Evolutionary conservation across 2,329 filamentous ascomycete genomes (phyloP).

Genomic region (Periconia digitata): DNA sequence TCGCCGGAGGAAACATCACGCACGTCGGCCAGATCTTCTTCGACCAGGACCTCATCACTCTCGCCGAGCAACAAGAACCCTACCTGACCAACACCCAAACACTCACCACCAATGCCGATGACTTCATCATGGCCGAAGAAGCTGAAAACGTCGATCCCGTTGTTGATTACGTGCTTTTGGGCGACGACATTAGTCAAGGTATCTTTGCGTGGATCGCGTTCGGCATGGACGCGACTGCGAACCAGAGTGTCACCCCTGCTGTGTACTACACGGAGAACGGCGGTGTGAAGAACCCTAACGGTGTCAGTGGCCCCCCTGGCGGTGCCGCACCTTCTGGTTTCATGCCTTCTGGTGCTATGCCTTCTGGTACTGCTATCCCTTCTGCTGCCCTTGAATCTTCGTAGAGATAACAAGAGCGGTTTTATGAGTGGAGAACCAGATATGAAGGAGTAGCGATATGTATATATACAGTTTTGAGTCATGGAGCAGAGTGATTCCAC

Average conservation of each 20-base stretch:
- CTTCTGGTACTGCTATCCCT: slow-evolving; percentile 4
- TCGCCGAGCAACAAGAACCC: slow-evolving; percentile 52
- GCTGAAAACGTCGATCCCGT: slow-evolving; percentile 57
- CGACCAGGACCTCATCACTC: slow-evolving; percentile 59
- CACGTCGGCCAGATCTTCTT: slow-evolving; percentile 69
- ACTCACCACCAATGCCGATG: slow-evolving; percentile 55
- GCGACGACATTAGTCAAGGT: slow-evolving; percentile 46
- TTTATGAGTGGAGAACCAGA: slow-evolving; percentile 3
- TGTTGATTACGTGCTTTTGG: slow-evolving; percentile 60
- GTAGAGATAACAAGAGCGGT: neutral
- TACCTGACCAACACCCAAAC: slow-evolving; percentile 46
- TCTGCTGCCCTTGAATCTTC: neutral
- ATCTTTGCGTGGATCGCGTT: slow-evolving; percentile 39
- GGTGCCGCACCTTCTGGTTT: slow-evolving; percentile 12
- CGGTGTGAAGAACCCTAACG: slow-evolving; percentile 29
- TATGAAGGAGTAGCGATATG: no score
- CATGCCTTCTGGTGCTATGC: slow-evolving; percentile 3
- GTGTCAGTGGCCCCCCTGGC: slow-evolving; percentile 16
- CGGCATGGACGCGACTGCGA: slow-evolving; percentile 27
- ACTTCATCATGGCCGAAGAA: slow-evolving; percentile 53
- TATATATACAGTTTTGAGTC: no score
- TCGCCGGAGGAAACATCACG: slow-evolving; percentile 51
- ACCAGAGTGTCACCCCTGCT: slow-evolving; percentile 31
- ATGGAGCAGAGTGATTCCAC: no score
- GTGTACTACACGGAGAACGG: slow-evolving; percentile 29